Base-by-base conservation (phyloP, 345 rosid species). In the Citrus unshiu region DNA sequence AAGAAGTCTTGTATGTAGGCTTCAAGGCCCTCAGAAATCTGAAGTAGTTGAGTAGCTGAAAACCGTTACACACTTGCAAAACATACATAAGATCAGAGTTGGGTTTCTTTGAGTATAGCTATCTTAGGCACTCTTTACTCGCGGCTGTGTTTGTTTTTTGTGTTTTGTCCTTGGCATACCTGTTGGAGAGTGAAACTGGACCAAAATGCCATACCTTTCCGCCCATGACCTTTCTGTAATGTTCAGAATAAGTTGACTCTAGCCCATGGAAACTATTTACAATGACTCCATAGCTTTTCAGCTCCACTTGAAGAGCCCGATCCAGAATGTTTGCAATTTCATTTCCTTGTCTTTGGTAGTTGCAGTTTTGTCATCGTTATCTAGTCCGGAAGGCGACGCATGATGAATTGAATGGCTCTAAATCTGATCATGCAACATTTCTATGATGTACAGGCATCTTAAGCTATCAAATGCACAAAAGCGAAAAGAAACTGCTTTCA, bases 11-110 rank as follows among this genome's bases (percentile, higher is more conserved):
- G 78, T 3, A 80, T 83, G 1, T 86, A 81, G 51, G 76, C 75
- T 84, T 85, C 86, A 1, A 91, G 82, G 10, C 85, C 92, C 1
- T 37, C 54, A 1, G 84, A 89, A 3, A 89, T 84, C 81, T 91
- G 88, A 39, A 79, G 30, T 1, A 88, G 76, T 35, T 88, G 90
- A 12, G 73, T 65, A 25, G 72, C 35, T 6, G 80, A 70, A 74
- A 88, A 83, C 16, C n/a, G 72, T 2, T 72, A 30, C 76, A 76
- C 60, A 25, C 88, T 89, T 1, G 90, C 92, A 57, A 91, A 89
- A 32, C 85, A 86, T 51, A 88, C 3, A 77, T 88, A 86, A 85
- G 64, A 32, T 89, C 84, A 22, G 90, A 84, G 24, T 76, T 79
- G 49, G 81, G 79, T 72, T 76, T 67, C 78, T 39, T 87, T 5